Base-by-base conservation (phyloP, 2,329 filamentous ascomycete genomes). In the Lachnellula cervina region DNA sequence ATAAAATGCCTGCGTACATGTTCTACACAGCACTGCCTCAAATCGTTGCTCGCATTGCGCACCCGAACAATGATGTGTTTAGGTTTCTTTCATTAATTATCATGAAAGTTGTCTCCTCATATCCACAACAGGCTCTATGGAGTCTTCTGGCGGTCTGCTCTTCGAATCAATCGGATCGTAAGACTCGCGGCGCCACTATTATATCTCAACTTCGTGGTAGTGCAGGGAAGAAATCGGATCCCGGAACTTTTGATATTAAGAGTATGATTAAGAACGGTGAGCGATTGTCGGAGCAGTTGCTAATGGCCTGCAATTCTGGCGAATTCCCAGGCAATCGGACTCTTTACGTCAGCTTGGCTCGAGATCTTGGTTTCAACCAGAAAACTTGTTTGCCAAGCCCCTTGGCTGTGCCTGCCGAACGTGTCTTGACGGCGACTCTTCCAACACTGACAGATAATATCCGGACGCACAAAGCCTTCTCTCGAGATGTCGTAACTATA, bases 61-160 rank as follows among this genome's bases (percentile, higher is more conserved):
- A 99, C 73, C 84, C 87, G 1, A 89, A 96, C 69, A 72, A 72
- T 4, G 82, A 84, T 1, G 90, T 96, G 1, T 95, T 90, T 72
- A 83, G 86, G 56, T 77, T 89, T 9, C 75, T 99, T 6, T 83
- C 86, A 52, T 80, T 80, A 35, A 93, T 97, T 62, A 91, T 99
- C 54, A 76, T 87, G 58, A 93, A 89, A 69, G 90, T 97, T n/a
- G 86, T 96, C 8, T 80, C 84, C 43, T 79, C 84, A n/a, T 89
- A 97, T 70, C 93, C 94, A 0, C 90, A 89, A 58, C 94, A 99
- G 71, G 87, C 92, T 0, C 73, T 97, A 25, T 99, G 94, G 95
- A 89, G 87, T 66, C 75, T 99, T 37, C 82, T 97, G 52, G 90
- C 92, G 8, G 86, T 97, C 45, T 86, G 91, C 64, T 93, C 93